Conservation (phyloP, 2,329 filamentous ascomycete genomes). For the Pyrenochaeta sp. region DNA sequence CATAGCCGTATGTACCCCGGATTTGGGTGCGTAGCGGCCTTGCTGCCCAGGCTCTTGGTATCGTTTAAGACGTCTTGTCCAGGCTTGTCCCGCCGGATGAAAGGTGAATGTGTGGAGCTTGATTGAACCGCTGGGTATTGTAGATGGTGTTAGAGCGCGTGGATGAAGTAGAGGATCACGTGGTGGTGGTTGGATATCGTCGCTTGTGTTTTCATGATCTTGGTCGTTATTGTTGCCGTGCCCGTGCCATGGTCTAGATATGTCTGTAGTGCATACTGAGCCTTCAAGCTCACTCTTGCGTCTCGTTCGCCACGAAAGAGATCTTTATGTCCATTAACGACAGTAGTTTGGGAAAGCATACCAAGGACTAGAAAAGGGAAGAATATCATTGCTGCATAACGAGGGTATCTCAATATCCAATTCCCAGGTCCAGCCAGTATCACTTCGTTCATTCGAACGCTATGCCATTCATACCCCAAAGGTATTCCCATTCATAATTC, state of each 20-base stretch:
- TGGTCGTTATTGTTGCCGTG: too few species aligned
- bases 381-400: conserved; percentile 1
- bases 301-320: too few species aligned
- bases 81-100: conserved; percentile 40
- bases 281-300: too few species aligned
- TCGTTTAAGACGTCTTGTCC: conserved; percentile 29
- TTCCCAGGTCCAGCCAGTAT: neutral
- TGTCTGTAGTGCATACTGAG: too few species aligned
- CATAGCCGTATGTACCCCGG: conserved; percentile 26
- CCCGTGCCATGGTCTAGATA: too few species aligned
- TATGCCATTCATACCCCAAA: neutral
- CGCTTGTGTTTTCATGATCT: too few species aligned
- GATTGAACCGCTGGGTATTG: conserved; percentile 15
- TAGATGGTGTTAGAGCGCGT: neutral
- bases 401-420: conserved; percentile 11
- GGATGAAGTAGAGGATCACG: neutral
- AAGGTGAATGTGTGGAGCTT: conserved; percentile 20
- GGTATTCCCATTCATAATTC: conserved; percentile 6
- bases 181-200: too few species aligned
- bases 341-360: neutral
- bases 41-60: conserved; percentile 8
- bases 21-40: conserved; percentile 15
- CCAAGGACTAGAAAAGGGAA: neutral
- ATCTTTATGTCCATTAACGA: too few species aligned
- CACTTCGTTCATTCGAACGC: neutral